Evolutionary conservation across 1,139 yeast species (phyloP).

Genomic region (Candida pseudoviswanathii): DNA sequence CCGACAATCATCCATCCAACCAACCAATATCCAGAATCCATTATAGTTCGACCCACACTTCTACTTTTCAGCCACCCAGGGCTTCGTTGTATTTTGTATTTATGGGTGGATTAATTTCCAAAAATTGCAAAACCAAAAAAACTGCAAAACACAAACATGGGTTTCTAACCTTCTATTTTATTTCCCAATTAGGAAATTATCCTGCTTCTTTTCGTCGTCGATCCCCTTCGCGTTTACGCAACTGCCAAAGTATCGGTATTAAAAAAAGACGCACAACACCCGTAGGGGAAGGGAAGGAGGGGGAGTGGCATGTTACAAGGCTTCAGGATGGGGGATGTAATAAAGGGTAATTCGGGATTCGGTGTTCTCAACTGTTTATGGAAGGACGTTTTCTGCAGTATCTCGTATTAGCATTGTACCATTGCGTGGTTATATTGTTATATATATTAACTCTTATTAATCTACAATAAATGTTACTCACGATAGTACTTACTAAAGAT

Average conservation of each 20-base stretch:
- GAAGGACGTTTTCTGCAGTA: too few species aligned
- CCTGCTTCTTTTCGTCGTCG: not conserved
- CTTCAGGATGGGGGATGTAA: not conserved
- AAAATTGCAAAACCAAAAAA: not conserved
- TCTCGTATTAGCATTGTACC: too few species aligned
- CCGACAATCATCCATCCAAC: too few species aligned
- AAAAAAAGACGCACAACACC: too few species aligned
- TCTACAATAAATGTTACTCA: not conserved
- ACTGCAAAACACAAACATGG: not conserved
- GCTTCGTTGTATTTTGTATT: not conserved
- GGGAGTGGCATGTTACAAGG: too few species aligned
- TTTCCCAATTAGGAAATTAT: not conserved
- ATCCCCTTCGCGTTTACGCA: too few species aligned
- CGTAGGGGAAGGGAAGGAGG: too few species aligned
- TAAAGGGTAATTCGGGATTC: not conserved
- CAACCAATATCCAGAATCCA: too few species aligned
- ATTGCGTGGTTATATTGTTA: not conserved
- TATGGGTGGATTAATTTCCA: not conserved
- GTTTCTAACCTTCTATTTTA: not conserved
- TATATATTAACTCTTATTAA: not conserved
- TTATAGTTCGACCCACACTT: too few species aligned
- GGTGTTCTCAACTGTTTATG: not conserved
- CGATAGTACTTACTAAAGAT: not conserved
- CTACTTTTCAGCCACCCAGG: not conserved
- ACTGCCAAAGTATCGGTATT: not conserved